A percentile compares a stretch with the other conserved stretches of the same genome.
Conservation (phyloP, 257 asterid genomes). For the Rauvolfia tetraphylla region DNA sequence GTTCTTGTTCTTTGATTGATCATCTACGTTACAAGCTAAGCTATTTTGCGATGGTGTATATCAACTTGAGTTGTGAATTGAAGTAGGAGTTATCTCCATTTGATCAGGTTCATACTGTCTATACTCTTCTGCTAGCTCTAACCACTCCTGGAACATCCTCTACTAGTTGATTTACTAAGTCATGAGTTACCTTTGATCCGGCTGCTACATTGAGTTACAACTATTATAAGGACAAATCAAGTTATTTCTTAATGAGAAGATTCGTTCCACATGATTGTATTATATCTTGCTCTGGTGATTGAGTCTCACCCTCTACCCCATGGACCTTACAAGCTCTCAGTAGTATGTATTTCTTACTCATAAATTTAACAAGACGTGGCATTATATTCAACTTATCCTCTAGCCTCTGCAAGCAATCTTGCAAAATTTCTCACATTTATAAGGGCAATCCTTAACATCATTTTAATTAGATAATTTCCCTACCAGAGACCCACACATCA, state of each 20-base stretch:
- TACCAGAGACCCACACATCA: not conserved
- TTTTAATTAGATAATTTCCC: not conserved
- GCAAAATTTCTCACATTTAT: not conserved
- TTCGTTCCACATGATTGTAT: too few species aligned
- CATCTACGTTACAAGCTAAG: not conserved
- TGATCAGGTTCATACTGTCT: conserved; percentile 28
- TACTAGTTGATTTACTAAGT: conserved; percentile 19
- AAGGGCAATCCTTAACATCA: not conserved
- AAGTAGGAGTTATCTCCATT: conserved; percentile 29
- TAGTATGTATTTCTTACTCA: not conserved
- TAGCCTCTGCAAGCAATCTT: too few species aligned
- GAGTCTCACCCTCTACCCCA: too few species aligned
- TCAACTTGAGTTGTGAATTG: conserved; percentile 15
- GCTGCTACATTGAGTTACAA: too few species aligned
- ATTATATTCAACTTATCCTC: not conserved
- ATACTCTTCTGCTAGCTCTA: conserved; percentile 18
- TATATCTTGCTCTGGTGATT: too few species aligned
- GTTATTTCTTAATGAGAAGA: too few species aligned
- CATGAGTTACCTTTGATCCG: conserved; percentile 8
- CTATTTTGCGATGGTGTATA: conserved; percentile 27
- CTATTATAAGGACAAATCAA: too few species aligned
- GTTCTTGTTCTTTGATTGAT: conserved; percentile 1
- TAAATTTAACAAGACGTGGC: not conserved
- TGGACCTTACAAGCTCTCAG: not conserved
- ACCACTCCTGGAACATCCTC: conserved; percentile 18